Conservation (phyloP, 2,329 filamentous ascomycete genomes). For the Trichocomaceae sp. region DNA sequence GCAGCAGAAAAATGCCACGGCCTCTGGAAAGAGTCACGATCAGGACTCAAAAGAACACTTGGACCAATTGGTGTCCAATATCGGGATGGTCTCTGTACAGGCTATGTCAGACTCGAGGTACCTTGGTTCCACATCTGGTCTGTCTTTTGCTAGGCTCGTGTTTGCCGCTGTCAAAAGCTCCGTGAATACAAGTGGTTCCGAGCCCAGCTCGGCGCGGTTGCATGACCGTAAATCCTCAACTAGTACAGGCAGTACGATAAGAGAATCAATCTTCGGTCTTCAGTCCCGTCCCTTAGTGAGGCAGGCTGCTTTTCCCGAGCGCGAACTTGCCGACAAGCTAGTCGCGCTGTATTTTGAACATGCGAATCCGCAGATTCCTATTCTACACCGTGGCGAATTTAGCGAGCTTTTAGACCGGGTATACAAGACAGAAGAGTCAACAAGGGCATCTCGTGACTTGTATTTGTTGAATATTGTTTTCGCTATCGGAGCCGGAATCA, state of each 20-base stretch:
- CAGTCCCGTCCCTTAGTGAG: conserved; percentile 85
- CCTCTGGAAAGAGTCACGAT: conserved; percentile 48
- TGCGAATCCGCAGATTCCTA: conserved; percentile 91
- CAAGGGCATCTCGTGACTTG: conserved; percentile 69
- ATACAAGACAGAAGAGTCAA: conserved; percentile 61
- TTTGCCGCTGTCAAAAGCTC: conserved; percentile 87
- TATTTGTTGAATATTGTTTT: conserved; percentile 97
- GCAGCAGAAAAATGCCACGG: conserved; percentile 21
- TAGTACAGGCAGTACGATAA: conserved; percentile 69
- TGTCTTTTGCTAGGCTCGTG: conserved; percentile 89
- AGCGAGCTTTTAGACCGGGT: conserved; percentile 79
- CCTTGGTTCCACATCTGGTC: conserved; percentile 77
- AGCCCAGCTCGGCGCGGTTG: conserved; percentile 56
- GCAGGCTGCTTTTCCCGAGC: conserved; percentile 75
- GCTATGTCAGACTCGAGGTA: conserved; percentile 72
- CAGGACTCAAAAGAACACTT: conserved; percentile 47
- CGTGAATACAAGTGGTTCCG: conserved; percentile 51
- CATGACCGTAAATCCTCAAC: conserved; percentile 49
- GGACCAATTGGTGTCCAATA: conserved; percentile 61
- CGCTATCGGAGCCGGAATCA: conserved; percentile 89
- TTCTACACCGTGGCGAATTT: conserved; percentile 82
- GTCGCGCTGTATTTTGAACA: conserved; percentile 89
- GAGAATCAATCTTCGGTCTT: conserved; percentile 94
- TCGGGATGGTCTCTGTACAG: conserved; percentile 70
- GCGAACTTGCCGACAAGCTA: conserved; percentile 64